Base-by-base conservation (phyloP, 2,329 filamentous ascomycete species). In the Pseudohalonectria lignicola region DNA sequence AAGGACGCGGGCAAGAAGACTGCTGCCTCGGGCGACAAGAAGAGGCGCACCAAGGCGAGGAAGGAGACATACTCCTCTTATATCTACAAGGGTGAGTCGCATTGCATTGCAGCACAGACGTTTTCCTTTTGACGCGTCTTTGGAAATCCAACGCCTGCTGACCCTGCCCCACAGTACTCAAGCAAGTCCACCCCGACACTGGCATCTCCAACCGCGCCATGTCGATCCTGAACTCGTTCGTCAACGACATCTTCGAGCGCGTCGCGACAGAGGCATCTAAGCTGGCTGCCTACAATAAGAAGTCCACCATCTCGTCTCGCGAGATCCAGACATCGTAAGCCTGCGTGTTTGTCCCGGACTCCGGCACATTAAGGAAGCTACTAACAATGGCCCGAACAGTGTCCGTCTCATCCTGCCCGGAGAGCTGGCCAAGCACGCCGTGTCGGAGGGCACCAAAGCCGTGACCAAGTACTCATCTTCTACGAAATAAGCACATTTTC, bases 1-100 rank as follows among this genome's bases (percentile, higher is more conserved):
- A 95, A 96, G 82, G 90, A 96, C 71, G 92, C 90, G 49, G 92
- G 90, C 75, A 98, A 98, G 86, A 98, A 96, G 84, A 96, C 92
- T 36, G 86, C 90, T 44, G 79, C 88, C 45, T 79, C 86, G 61
- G 92, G 92, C 49, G 92, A 96, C 56, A 96, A 96, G 87, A 98
- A 98, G 86, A 98, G 96, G 88, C 86, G 92, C 62, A 94, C 87
- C 74, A 98, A 98, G 88, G 86, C 88, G 52, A 82, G 92, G 71
- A 96, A 96, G 84, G 92, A 98, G 78, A 98, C 92, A n/a, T 98
- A 98, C 76, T 93, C 85, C 53, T 93, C 86, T 40, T 98, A 98
- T 79, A 98, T 98, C 71, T 98, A 96, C 85, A 98, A 96, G 77
- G 92, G 90, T 95, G 61, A 65, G 77, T 61, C 40, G 16, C 39